Conservation (phyloP, 225 moss, liverwort and hornwort species). For the Climacium dendroides region DNA sequence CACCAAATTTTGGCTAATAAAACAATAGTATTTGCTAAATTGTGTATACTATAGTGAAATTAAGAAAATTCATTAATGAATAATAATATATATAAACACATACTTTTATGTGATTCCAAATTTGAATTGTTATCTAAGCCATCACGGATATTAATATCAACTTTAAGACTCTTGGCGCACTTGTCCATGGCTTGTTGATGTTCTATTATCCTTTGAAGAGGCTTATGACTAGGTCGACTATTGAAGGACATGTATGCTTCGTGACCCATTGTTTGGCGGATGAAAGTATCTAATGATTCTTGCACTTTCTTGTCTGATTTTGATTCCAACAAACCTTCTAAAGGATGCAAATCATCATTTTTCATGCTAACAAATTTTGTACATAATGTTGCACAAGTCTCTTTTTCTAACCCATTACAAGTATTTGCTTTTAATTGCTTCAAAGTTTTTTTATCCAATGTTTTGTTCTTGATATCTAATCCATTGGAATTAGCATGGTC, state of each 20-base stretch:
- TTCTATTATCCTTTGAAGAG: slow-evolving; percentile 40
- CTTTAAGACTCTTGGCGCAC: slow-evolving; percentile 30
- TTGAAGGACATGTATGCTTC: slow-evolving; percentile 47
- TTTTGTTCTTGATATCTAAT: slow-evolving; percentile 17
- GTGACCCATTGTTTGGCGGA: slow-evolving; percentile 43
- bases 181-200: slow-evolving; percentile 47
- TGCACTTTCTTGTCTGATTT: slow-evolving; percentile 49
- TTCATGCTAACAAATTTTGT: slow-evolving; percentile 11
- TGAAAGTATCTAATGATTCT: slow-evolving; percentile 58
- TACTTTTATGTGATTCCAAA: slow-evolving; percentile 19
- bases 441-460: slow-evolving; percentile 13
- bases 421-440: slow-evolving; percentile 34
- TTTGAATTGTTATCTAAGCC: slow-evolving; percentile 11
- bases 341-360: neutral
- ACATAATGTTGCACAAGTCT: neutral
- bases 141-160: slow-evolving; percentile 30
- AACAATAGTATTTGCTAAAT: neutral
- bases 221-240: slow-evolving; percentile 35
- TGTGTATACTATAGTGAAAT: neutral
- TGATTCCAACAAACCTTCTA: slow-evolving; percentile 38
- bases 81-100: neutral
- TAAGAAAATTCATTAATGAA: neutral
- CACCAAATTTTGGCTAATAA: neutral
- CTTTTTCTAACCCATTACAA: neutral
- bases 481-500: neutral